These are phyloP conservation scores for Lasiosphaeris hirsuta DNA, from an alignment of 495 filamentous ascomycete species.

Conservation along the genomic window DNA sequence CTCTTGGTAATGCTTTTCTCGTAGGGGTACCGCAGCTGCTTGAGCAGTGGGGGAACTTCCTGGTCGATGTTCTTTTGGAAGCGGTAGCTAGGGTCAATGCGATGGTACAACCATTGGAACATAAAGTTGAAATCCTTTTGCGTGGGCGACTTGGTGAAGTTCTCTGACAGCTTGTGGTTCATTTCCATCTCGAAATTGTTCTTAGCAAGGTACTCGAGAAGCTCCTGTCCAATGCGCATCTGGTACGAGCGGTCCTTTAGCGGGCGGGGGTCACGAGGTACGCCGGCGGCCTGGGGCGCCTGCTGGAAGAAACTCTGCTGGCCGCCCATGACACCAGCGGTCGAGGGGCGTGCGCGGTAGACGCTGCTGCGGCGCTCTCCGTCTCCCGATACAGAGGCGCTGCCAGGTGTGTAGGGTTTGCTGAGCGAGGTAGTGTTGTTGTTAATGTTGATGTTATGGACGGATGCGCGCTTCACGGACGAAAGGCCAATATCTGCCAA, in stretches of 20 bases:
- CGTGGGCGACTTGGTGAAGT: conserved; percentile 86
- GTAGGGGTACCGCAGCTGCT: conserved; percentile 90
- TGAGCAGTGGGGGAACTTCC: conserved; percentile 86
- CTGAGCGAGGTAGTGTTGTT: conserved; percentile 66
- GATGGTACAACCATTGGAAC: conserved; percentile 96
- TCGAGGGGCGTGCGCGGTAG: conserved; percentile 62
- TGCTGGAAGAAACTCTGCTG: conserved; percentile 92
- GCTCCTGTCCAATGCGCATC: conserved; percentile 76
- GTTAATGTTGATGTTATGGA: conserved; percentile 58
- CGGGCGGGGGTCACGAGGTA: conserved; percentile 84
- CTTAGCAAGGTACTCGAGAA: conserved; percentile 84
- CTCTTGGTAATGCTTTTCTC: conserved; percentile 92
- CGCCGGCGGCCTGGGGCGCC: conserved; percentile 70
- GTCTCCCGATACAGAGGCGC: conserved; percentile 42
- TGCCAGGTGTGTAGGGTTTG: conserved; percentile 41
- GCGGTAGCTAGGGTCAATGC: conserved; percentile 86
- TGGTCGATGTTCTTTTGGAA: conserved; percentile 91
- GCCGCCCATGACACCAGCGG: conserved; percentile 47
- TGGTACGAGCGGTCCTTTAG: conserved; percentile 78
- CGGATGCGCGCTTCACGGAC: conserved; percentile 81
- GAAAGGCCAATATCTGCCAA: conserved; percentile 74
- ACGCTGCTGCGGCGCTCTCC: conserved; percentile 78
- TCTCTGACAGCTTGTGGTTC: conserved; percentile 84
- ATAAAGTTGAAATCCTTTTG: conserved; percentile 96
- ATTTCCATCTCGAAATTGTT: conserved; percentile 97